Percentiles rank a stretch among this genome's conserved stretches.
phyloP scores from a whole-genome alignment of 2,329 filamentous ascomycete species.

The Elsinoe fawcettii region DNA sequence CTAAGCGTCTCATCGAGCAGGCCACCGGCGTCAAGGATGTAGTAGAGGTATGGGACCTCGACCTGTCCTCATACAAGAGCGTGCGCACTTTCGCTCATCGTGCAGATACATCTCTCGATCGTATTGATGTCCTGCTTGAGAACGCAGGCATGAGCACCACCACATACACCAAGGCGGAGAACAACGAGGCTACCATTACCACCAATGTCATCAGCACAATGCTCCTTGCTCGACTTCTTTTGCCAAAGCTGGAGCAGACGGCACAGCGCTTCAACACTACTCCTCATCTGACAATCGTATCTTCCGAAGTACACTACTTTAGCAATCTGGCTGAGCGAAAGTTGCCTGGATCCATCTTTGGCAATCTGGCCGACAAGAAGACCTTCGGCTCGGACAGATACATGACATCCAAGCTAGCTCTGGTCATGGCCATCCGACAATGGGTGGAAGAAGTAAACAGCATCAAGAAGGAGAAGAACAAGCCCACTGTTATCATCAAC shows the following conservation, averaged over 20 bases:
- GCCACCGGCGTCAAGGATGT: conserved; percentile 27
- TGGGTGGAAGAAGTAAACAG: conserved; percentile 28
- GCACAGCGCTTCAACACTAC: conserved; percentile 27
- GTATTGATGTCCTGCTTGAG: conserved; percentile 23
- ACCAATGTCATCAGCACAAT: conserved; percentile 50
- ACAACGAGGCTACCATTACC: conserved; percentile 43
- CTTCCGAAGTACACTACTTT: conserved; percentile 36
- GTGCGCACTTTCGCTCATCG: conserved; percentile 32
- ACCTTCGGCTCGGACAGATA: conserved; percentile 32
- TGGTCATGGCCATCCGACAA: conserved; percentile 38
- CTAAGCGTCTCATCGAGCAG: conserved; percentile 34
- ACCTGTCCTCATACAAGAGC: conserved; percentile 35
- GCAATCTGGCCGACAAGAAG: conserved; percentile 31
- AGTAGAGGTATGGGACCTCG: conserved; percentile 41
- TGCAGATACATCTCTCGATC: conserved; percentile 20
- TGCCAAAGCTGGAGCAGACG: conserved; percentile 45
- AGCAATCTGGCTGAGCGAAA: conserved; percentile 33
- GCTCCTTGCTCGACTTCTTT: conserved; percentile 41
- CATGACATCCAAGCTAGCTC: conserved; percentile 43
- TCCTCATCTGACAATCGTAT: conserved; percentile 35
- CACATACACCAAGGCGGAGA: conserved; percentile 33
- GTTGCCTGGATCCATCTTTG: conserved; percentile 28
- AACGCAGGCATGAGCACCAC: conserved; percentile 33
- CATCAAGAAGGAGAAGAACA: too few species aligned
- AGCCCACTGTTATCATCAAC: conserved; percentile 41